phyloP scores from a whole-genome alignment of 768 basidiomycete genomes.

The Leccinellum rugosiceps region DNA sequence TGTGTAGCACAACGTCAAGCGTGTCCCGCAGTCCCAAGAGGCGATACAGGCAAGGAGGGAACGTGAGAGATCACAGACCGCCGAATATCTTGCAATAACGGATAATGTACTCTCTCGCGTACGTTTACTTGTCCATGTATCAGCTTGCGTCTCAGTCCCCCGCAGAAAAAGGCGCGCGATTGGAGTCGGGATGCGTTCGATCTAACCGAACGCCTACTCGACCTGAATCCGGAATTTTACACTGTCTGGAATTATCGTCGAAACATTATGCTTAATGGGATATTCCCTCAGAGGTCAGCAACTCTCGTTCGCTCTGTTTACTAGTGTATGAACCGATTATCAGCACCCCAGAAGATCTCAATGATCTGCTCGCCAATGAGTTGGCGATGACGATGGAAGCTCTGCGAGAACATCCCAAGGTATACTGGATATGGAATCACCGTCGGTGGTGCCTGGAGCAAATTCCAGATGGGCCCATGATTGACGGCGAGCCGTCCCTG shows the following conservation, averaged over 20 bases:
- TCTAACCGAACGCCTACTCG: conserved; percentile 74
- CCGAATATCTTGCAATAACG: conserved; percentile 67
- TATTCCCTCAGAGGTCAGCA: conserved; percentile 64
- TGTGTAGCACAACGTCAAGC: conserved; percentile 67
- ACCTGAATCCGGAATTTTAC: conserved; percentile 92
- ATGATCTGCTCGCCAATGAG: conserved; percentile 66
- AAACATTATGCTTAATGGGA: conserved; percentile 65
- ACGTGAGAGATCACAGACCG: conserved; percentile 73
- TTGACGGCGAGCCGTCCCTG: conserved; percentile 38
- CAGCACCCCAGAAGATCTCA: conserved; percentile 61
- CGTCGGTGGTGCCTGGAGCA: conserved; percentile 91
- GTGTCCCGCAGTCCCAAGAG: conserved; percentile 53
- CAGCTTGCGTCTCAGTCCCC: neutral
- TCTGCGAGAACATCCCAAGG: conserved; percentile 85
- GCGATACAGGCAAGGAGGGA: conserved; percentile 63
- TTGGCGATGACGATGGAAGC: conserved; percentile 76
- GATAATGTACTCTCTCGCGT: conserved; percentile 65
- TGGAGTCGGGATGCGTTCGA: conserved; percentile 73
- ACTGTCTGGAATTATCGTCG: conserved; percentile 95
- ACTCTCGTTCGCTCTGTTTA: neutral
- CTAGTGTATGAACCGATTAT: conserved; percentile 12
- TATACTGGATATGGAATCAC: conserved; percentile 99
- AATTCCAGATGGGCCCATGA: conserved; percentile 69
- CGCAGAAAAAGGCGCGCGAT: conserved; percentile 66
- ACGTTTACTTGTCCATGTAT: conserved; percentile 19